phyloP scores from a whole-genome alignment of 2,329 filamentous ascomycete species.

The Botrytis hyacinthi region DNA sequence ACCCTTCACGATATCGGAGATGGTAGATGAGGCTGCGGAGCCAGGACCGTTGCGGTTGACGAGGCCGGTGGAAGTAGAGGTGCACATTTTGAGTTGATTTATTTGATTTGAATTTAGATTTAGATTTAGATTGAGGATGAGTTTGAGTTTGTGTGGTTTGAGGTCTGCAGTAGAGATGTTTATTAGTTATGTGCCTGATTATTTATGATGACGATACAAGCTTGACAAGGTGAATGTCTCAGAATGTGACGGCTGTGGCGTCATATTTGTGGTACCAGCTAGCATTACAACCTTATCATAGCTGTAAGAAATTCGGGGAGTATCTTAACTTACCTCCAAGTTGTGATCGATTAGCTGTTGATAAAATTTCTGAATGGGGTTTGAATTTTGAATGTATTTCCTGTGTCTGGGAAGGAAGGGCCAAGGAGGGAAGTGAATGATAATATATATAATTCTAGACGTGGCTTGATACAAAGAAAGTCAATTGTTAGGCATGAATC shows the following conservation, averaged over 20 bases:
- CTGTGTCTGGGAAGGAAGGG: background rate
- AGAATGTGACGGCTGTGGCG: background rate
- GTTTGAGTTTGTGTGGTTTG: background rate
- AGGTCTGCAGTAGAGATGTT: background rate
- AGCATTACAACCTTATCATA: background rate
- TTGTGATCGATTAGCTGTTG: background rate
- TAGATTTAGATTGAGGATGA: background rate
- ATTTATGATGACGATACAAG: background rate
- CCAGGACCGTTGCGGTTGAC: conserved; percentile 21
- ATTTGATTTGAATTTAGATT: background rate
- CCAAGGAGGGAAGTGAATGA: conserved; percentile 10
- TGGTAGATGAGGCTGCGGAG: conserved; percentile 42
- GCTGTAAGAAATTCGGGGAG: background rate
- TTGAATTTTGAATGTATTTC: background rate
- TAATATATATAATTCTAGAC: conserved; percentile 10
- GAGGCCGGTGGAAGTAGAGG: conserved; percentile 15
- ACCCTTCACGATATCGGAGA: conserved; percentile 52
- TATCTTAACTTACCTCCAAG: background rate
- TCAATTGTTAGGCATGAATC: background rate
- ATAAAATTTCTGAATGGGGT: background rate
- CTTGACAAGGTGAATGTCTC: background rate
- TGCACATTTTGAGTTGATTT: conserved; percentile 21
- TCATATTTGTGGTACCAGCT: conserved; percentile 3
- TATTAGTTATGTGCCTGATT: background rate
- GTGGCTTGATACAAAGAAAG: conserved; percentile 17